Base-by-base conservation (phyloP, 768 basidiomycete genomes). In the Tulasnella sp. region DNA sequence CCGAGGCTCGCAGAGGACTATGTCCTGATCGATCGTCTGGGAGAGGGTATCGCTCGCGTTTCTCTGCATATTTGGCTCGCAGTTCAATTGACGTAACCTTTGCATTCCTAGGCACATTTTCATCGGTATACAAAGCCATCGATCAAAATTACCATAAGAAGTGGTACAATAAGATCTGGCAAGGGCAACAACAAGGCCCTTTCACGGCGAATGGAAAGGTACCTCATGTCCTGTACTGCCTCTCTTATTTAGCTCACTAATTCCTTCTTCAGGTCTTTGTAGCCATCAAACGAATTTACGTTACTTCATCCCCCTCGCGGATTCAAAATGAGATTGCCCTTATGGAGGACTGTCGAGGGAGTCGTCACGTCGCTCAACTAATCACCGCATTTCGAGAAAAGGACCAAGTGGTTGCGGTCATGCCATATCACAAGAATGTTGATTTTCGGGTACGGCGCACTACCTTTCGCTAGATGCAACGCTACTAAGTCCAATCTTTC, bases 101-200 rank as follows among this genome's bases (percentile, higher is more conserved):
- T 39, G 69, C n/a, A n/a, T 47, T 63, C 12, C 44, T 64, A 85
- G 96, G 96, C 17, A 99, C 96, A 1, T 99, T 99, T 81, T 98
- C 96, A 0, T 95, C 95, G 11, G 97, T 99, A n/a, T 99, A 98
- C 85, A 97, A 98, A 77, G 97, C 95, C 0, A 80, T 95, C 75
- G 97, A 99, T 79, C 77, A 90, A 17, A 81, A 84, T 72, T 87
- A 90, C 77, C 87, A 92, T 76, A 81, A 84, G 65, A 90, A 90
- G 68, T 92, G 88, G 88, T 85, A 91, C 79, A 92, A 94, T 76
- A 75, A 79, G 5, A 83, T 86, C 14, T 94, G 92, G 92, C 86
- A 87, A 37, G 89, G 89, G 0, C 79, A 81, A 62, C 90, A 90
- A 89, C 88, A 11, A 88, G 90, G 39, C 81, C 87, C 77, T 86